Evolutionary conservation across 148 eudicot species (phyloP).

Genomic region (Cornus kousa): DNA sequence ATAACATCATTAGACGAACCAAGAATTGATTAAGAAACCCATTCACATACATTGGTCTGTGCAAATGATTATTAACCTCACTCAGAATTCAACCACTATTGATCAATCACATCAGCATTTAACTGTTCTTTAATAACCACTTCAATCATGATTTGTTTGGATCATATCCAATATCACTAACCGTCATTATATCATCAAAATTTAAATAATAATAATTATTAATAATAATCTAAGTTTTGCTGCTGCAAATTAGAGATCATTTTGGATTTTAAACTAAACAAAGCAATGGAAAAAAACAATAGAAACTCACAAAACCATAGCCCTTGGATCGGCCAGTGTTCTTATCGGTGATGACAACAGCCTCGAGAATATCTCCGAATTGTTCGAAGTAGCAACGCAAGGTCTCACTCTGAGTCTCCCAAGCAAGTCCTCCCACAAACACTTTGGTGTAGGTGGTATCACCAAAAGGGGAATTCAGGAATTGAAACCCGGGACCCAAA

Average conservation of each 20-base stretch:
- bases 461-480: conserved; percentile 65
- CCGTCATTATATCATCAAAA: no score
- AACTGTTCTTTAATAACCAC: neutral
- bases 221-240: no score
- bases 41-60: neutral
- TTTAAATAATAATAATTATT: no score
- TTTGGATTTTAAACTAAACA: no score
- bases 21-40: neutral
- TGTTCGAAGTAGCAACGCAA: conserved; percentile 74
- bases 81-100: conserved; percentile 1
- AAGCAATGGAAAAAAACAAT: conserved; percentile 2
- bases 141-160: neutral
- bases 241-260: no score
- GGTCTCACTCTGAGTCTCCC: conserved; percentile 94
- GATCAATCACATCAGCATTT: neutral
- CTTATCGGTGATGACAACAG: conserved; percentile 95
- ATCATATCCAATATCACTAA: neutral
- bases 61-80: neutral
- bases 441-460: conserved; percentile 90
- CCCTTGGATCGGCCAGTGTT: conserved; percentile 94
- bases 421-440: conserved; percentile 93
- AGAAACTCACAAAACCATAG: conserved; percentile 86
- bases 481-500: conserved; percentile 56
- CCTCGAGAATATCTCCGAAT: conserved; percentile 95
- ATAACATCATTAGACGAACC: neutral